phyloP scores from a whole-genome alignment of 129 eudicot species.

The Rutidosis leptorrhynchoides region DNA sequence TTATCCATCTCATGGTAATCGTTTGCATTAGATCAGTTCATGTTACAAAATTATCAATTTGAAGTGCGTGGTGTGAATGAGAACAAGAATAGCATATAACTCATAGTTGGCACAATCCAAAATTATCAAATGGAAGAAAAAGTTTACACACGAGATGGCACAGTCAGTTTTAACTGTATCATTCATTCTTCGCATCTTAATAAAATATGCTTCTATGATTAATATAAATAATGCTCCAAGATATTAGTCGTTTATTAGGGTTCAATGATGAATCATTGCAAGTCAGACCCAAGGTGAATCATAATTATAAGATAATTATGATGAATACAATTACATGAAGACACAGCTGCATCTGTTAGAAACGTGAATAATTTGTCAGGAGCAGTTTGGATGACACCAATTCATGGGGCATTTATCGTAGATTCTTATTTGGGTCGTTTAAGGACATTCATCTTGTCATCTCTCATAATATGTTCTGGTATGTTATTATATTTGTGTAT shows the following conservation, averaged over 20 bases:
- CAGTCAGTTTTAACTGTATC: too few relatives aligned
- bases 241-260: background rate
- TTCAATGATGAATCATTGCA: background rate
- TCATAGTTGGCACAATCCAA: too few relatives aligned
- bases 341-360: conserved; percentile 82
- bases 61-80: background rate
- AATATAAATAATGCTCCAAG: background rate
- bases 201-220: background rate
- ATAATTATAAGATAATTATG: too few relatives aligned
- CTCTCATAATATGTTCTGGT: conserved; percentile 81
- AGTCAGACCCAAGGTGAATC: background rate
- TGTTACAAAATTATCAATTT: background rate
- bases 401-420: conserved; percentile 78
- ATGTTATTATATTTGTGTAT: conserved; percentile 12
- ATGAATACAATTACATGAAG: conserved; percentile 89
- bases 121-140: too few relatives aligned
- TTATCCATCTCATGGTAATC: background rate
- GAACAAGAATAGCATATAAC: background rate
- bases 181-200: too few relatives aligned
- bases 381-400: conserved; percentile 90
- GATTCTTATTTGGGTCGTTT: conserved; percentile 93
- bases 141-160: too few relatives aligned
- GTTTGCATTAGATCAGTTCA: background rate
- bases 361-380: conserved; percentile 94
- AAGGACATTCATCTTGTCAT: conserved; percentile 85